Evolutionary conservation across 371 early-diverging fungal species (phyloP), one percentile per base, ranked within the genome.

Genomic region (Dinochytrium kinnereticum): DNA sequence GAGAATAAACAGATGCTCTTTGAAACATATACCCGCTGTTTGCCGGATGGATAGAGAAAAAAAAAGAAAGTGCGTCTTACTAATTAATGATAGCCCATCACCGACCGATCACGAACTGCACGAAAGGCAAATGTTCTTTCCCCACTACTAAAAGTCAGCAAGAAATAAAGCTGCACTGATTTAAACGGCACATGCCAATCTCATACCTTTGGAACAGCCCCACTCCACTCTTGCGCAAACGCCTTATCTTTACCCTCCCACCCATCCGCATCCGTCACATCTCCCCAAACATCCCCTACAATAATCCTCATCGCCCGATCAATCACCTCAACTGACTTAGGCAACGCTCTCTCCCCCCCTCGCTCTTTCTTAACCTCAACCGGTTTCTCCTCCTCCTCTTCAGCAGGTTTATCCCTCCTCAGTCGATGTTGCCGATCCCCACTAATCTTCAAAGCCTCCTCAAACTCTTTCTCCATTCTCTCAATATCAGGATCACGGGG

Each of bases 261-360:
- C 34, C 61, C 61, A 34, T 34, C 24, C 3, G 61, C 10, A 33
- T 78, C 81, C 37, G 73, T 65, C 26, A 65, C 64, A 24, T 78
- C 78, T 2, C 78, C 78, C 64, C 70, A 81, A 33, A 78, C 49
- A 74, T 78, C 78, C 51, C 50, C 70, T 15, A 78, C 57, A 5
- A 78, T 19, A 51, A 78, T 70, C 30, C 75, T 39, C 71, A 76
- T 38, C 19, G 64, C 74, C 39, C 73, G 38, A 24, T 76, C 78
- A 17, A 81, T 13, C 44, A 26, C 57, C 34, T 70, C 68, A 17
- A 36, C 53, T 2, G 61, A 28, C 61, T 15, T 37, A 17, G 61
- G 61, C 61, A 61, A 5, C 61, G 36, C 15, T 36, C 26, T 53
- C 55, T 15, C 24, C 26, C 55, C 55, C 61, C 36, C 34, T 7